These are phyloP conservation scores for Paramecium caudatum DNA, from an alignment of 73 alveolate genomes.

Conservation along the genomic window DNA sequence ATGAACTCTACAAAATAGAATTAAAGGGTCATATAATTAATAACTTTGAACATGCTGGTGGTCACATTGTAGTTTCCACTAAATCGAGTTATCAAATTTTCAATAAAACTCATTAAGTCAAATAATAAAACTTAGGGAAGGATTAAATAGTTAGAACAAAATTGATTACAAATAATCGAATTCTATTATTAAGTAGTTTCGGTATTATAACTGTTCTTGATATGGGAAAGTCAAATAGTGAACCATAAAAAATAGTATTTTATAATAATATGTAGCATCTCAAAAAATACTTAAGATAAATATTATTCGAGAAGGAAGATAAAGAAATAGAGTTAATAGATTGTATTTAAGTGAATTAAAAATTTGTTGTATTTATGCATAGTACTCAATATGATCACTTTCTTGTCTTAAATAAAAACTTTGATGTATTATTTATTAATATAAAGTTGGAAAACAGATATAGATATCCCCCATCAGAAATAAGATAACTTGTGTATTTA, in stretches of 20 bases:
- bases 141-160: constrained; percentile 29
- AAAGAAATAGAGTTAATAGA: constrained; percentile 50
- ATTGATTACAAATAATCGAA: neutral
- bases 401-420: neutral
- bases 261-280: neutral
- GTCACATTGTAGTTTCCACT: neutral
- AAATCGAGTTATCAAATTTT: neutral
- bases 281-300: neutral
- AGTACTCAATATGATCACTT: constrained; percentile 59
- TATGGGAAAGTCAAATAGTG: neutral
- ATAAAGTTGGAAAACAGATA: constrained; percentile 12
- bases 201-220: neutral
- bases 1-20: constrained; percentile 20
- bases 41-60: neutral
- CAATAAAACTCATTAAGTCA: neutral
- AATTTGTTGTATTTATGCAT: neutral
- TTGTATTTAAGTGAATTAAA: neutral
- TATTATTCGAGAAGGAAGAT: constrained; percentile 52
- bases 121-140: constrained; percentile 40
- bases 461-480: constrained; percentile 39
- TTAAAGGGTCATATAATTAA: neutral
- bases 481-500: neutral
- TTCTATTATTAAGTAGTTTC: neutral
- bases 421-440: neutral
- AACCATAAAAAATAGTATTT: constrained; percentile 39